Evolutionary conservation across 2,329 filamentous ascomycete species (phyloP).

Genomic region (Pseudodiploospora longispora): DNA sequence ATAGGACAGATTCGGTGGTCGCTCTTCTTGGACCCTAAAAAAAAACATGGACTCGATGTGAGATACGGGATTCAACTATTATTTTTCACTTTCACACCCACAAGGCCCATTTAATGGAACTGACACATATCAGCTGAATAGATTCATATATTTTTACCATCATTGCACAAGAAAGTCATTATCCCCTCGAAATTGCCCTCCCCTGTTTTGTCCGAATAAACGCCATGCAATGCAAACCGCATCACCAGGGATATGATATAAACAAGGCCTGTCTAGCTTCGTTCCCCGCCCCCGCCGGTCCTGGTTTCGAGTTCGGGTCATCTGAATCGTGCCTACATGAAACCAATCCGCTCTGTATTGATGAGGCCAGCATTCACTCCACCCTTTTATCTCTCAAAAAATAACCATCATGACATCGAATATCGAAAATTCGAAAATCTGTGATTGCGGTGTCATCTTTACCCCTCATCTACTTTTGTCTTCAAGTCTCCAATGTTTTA

Average conservation of each 20-base stretch:
- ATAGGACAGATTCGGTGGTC: no score
- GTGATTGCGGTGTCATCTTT: no score
- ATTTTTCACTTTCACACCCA: no score
- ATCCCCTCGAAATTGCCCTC: slow-evolving; percentile 12
- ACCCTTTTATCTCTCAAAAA: neutral
- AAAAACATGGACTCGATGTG: no score
- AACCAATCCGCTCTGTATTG: no score
- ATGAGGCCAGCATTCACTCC: neutral
- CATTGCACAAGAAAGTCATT: slow-evolving; percentile 6
- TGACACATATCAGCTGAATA: neutral
- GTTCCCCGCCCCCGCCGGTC: no score
- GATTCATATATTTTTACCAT: slow-evolving; percentile 3
- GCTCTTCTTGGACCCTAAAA: no score
- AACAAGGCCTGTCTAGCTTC: slow-evolving; percentile 7
- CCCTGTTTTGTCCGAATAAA: slow-evolving; percentile 24
- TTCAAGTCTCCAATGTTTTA: slow-evolving; percentile 19
- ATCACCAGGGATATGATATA: slow-evolving; percentile 19
- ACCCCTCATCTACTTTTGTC: slow-evolving; percentile 5
- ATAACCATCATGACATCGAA: no score
- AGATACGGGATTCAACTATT: no score
- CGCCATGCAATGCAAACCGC: slow-evolving; percentile 33
- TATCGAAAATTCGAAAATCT: slow-evolving; percentile 8
- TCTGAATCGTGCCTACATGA: no score
- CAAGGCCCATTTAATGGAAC: no score
- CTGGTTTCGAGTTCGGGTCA: no score